Base-by-base conservation (phyloP, 2,329 filamentous ascomycete genomes). In the Ustilaginoidea virens region DNA sequence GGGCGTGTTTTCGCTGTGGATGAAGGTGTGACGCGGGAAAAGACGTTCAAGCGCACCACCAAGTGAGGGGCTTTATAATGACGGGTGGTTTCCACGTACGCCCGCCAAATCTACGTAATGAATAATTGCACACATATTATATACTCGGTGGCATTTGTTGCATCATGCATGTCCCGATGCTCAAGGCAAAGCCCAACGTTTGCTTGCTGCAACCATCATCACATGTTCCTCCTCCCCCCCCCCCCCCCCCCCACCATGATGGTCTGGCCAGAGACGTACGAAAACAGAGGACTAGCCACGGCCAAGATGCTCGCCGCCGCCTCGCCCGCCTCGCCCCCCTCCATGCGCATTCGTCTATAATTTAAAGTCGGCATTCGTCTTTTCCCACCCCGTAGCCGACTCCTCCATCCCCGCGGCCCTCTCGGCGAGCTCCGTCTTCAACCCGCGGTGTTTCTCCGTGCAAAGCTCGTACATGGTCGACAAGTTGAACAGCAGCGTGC, bases 381-480 rank as follows among this genome's bases (percentile, higher is more conserved):
- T 74, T 48, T 86, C 80, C 68, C 79, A 76, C 5, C 77, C 78
- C 2, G 58, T 56, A 1, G 63, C 50, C 2, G 61, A 63, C 11
- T 67, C 60, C 23, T 66, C 63, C 41, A 69, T 60, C 2, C 51
- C 56, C 1, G 81, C 76, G 12, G 90, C 63, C 29, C 64, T 68
- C 42, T 83, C 78, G 2, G 79, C 74, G 12, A 96, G 59, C 16
- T 58, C 60, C 17, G 69, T 52, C 60, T 96, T 96, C 41, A 79
- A 53, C 9, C 65, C 65, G 27, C 69, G 61, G 23, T 81, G 70
- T 36, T 69, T 67, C 42, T 96, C 86, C 0, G 80, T 86, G 47
- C 80, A 90, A 6, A 96, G 64, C 53, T 96, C 90, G 48, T 92
- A 96, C 42, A 93, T 71, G 0, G 87, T 96, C 8, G 76, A 74